These are phyloP conservation scores for Clonostachys chloroleuca DNA, from an alignment of 2,329 filamentous ascomycete genomes.

Conservation along the genomic window DNA sequence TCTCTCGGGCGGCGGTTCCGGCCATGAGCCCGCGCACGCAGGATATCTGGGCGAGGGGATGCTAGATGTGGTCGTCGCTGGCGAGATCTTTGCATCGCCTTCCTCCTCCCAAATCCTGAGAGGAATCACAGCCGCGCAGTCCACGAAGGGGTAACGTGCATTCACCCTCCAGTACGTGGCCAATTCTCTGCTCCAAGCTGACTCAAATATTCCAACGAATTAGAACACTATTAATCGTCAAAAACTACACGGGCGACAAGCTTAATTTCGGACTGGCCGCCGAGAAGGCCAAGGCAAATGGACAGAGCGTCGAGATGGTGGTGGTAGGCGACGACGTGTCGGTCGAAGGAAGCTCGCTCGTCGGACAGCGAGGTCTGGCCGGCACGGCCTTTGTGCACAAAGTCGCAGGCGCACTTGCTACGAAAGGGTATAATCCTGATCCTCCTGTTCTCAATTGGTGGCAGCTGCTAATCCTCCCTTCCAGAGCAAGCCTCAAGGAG, in stretches of 20 bases:
- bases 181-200: too few species aligned
- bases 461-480: too few species aligned
- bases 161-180: too few species aligned
- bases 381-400: conserved; percentile 91
- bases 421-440: conserved; percentile 44
- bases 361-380: conserved; percentile 84
- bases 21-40: conserved; percentile 85
- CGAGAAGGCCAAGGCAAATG: conserved; percentile 82
- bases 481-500: conserved; percentile 52
- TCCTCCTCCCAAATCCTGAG: conserved; percentile 77
- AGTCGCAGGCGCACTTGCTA: conserved; percentile 79
- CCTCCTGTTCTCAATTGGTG: too few species aligned
- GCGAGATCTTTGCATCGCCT: conserved; percentile 82
- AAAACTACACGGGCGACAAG: conserved; percentile 91
- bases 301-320: conserved; percentile 78
- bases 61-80: conserved; percentile 79
- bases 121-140: conserved; percentile 55
- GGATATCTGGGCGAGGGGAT: conserved; percentile 81
- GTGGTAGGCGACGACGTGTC: conserved; percentile 91
- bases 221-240: conserved; percentile 67
- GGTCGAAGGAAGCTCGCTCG: conserved; percentile 79
- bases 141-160: too few species aligned
- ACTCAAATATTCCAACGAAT: too few species aligned
- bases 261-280: conserved; percentile 92
- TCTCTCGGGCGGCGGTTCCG: conserved; percentile 83